These are phyloP conservation scores for Paraleonurus japonicus DNA, from an alignment of 257 asterid genomes.

Conservation along the genomic window DNA sequence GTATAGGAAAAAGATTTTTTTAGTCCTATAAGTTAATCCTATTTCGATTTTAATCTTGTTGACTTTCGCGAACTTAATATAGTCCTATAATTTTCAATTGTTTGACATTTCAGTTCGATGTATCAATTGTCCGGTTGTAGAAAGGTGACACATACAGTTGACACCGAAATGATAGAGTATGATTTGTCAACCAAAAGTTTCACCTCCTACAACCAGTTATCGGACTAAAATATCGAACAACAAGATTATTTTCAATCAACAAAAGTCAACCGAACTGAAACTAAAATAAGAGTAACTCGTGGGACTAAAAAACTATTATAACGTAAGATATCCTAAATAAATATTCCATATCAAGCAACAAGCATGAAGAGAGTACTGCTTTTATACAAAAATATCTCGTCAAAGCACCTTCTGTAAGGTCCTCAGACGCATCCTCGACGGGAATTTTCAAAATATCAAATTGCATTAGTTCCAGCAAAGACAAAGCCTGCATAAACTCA, in stretches of 20 bases:
- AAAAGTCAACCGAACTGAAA: neutral
- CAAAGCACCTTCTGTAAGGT: slow-evolving; percentile 54
- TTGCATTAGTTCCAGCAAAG: slow-evolving; percentile 54
- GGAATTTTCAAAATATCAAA: slow-evolving; percentile 61
- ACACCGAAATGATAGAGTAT: neutral
- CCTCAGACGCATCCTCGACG: slow-evolving; percentile 44
- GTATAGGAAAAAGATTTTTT: neutral
- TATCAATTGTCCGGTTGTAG: too few species aligned
- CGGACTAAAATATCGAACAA: neutral
- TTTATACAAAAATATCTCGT: neutral
- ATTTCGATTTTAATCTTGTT: neutral
- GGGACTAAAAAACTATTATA: neutral
- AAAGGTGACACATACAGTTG: neutral
- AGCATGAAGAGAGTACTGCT: neutral
- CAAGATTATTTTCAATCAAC: neutral
- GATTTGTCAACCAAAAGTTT: neutral
- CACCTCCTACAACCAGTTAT: neutral
- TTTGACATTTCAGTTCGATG: too few species aligned
- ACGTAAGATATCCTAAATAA: too few species aligned
- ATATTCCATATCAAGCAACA: neutral
- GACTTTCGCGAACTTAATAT: neutral
- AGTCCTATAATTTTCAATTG: too few species aligned
- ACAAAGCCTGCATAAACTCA: slow-evolving; percentile 45
- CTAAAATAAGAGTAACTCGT: neutral
- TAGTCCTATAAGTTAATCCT: too few species aligned